Base-by-base conservation (phyloP, 208 protist genomes). In the Leptomonas pyrrhocoris region DNA sequence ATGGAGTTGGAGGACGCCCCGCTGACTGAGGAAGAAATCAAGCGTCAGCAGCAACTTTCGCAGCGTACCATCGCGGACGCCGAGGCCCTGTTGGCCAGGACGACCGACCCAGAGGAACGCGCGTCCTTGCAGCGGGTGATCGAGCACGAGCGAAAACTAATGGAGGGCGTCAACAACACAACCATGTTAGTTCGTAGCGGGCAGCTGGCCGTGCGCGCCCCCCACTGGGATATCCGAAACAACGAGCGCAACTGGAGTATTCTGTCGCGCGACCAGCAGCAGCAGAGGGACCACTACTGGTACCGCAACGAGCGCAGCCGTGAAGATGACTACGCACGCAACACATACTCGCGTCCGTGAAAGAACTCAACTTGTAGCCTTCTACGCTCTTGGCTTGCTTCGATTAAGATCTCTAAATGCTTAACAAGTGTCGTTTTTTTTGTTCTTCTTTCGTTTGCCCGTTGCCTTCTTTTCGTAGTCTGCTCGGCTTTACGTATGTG, bases 231-330 rank as follows among this genome's bases (percentile, higher is more conserved):
- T 36, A 90, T 95, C 51, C 85, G 90, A 53, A 95, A 93, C 65
- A 95, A 81, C 76, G 90, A 95, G 72, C 83, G 90, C 34, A 95
- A 95, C 71, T 95, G 90, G 88, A 85, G 80, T 43, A 93, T 95
- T 58, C 55, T 95, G 58, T 77, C 87, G 18, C 83, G 87, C 27
- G 90, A 95, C 57, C 90, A 89, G 73, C 90, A 95, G 79, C 86
- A 92, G 74, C 90, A 95, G 76, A 95, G 90, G 74, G 90, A 95
- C 72, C 84, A 93, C 73, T 95, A 93, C 69, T 91, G 85, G 90
- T 95, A 95, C 73, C 87, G 90, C 45, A 42, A 81, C 16, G 87
- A 95, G 64, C 77, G 90, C 19, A 95, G 90, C 71, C 79, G 80
- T 28, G 90, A 95, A 19, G 90, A 95, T 68, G 90, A 95, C 72